phyloP scores from a whole-genome alignment of 495 filamentous ascomycete genomes.

The Penicillium egyptiacum region DNA sequence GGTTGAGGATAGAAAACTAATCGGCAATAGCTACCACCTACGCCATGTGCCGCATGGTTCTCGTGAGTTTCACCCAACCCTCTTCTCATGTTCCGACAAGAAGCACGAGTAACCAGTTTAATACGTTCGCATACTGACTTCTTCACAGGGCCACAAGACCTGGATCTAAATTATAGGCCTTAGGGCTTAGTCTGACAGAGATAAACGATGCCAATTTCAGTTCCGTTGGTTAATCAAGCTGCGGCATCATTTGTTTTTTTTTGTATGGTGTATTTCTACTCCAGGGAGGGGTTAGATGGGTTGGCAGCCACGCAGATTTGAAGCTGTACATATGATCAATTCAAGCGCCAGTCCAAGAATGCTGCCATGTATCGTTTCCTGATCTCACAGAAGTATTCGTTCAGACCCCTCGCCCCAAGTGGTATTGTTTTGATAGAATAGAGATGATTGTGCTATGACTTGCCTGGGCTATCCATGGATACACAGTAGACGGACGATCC shows the following conservation, averaged over 20 bases:
- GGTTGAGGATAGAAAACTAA: conserved; percentile 22
- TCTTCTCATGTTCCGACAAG: background rate
- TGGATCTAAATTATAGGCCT: conserved; percentile 58
- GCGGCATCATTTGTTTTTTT: conserved; percentile 20
- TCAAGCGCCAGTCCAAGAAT: conserved; percentile 39
- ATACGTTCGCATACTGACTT: conserved; percentile 27
- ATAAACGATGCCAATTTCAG: conserved; percentile 40
- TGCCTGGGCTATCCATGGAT: background rate
- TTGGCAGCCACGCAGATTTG: conserved; percentile 32
- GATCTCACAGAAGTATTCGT: background rate
- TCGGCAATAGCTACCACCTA: conserved; percentile 49
- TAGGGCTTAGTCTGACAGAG: conserved; percentile 81
- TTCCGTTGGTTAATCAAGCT: conserved; percentile 13
- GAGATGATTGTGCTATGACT: background rate
- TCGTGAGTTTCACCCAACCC: conserved; percentile 42
- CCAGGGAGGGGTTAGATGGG: conserved; percentile 33
- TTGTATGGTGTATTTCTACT: conserved; percentile 45
- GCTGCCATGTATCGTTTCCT: conserved; percentile 12
- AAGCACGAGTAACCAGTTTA: background rate
- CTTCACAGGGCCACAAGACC: conserved; percentile 75
- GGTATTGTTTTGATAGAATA: background rate
- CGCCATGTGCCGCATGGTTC: conserved; percentile 57
- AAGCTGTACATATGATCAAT: conserved; percentile 50
- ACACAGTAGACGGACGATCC: background rate
- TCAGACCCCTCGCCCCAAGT: background rate